Evolutionary conservation across 805 yeast species (phyloP).

Genomic region (Kuraishia capsulata): DNA sequence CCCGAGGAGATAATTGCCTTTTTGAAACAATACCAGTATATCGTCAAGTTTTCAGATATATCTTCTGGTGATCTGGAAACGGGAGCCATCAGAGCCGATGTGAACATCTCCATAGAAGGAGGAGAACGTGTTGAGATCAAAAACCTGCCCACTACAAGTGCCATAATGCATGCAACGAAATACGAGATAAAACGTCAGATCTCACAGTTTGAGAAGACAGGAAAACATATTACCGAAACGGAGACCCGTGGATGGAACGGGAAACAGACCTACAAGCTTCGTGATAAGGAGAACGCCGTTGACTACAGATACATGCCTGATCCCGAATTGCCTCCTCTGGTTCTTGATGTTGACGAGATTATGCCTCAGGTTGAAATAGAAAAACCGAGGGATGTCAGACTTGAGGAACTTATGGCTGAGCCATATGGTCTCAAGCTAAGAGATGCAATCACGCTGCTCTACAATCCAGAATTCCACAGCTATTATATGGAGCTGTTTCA

Average conservation of each 20-base stretch:
- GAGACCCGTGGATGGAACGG: slow-evolving; percentile 97
- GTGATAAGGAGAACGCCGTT: slow-evolving; percentile 72
- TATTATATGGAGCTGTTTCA: slow-evolving; percentile 42
- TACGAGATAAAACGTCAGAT: slow-evolving; percentile 71
- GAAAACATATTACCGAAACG: slow-evolving; percentile 10
- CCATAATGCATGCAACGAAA: slow-evolving; percentile 66
- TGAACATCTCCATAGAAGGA: slow-evolving; percentile 72
- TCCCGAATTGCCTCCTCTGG: slow-evolving; percentile 67
- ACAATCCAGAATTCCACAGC: slow-evolving; percentile 34
- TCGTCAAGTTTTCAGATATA: slow-evolving; percentile 59
- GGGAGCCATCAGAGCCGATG: slow-evolving; percentile 94
- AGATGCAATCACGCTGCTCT: slow-evolving; percentile 65
- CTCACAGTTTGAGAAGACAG: slow-evolving; percentile 26
- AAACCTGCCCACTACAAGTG: slow-evolving; percentile 77
- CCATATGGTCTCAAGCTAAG: slow-evolving; percentile 56
- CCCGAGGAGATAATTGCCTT: slow-evolving; percentile 67
- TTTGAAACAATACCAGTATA: slow-evolving; percentile 68
- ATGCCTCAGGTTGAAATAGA: slow-evolving; percentile 24
- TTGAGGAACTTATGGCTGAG: slow-evolving; percentile 30
- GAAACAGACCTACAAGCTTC: slow-evolving; percentile 47
- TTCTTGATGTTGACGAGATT: slow-evolving; percentile 33
- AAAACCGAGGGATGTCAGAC: slow-evolving; percentile 48
- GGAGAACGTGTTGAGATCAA: slow-evolving; percentile 80
- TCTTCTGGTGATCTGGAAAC: slow-evolving; percentile 89
- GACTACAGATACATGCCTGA: slow-evolving; percentile 96